A percentile compares a stretch with the other conserved stretches of the same genome.
These are phyloP conservation scores for Yamadazyma sp. DNA, from an alignment of 805 yeast species.

Conservation along the genomic window DNA sequence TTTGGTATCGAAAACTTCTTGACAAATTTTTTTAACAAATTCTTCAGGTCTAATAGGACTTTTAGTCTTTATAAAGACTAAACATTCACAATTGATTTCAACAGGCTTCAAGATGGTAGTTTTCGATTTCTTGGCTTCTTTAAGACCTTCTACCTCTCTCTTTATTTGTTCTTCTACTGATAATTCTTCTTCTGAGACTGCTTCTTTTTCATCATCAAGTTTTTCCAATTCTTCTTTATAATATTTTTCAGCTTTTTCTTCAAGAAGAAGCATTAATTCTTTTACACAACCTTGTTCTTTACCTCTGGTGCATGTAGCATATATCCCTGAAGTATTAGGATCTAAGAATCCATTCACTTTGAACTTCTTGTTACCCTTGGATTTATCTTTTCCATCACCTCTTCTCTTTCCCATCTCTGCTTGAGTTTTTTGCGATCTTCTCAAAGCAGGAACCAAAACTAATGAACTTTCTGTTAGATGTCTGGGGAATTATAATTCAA, in stretches of 20 bases:
- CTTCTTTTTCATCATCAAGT: slow-evolving; percentile 22
- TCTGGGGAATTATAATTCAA: slow-evolving; percentile 15
- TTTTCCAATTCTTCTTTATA: slow-evolving; percentile 22
- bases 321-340: slow-evolving; percentile 83
- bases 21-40: slow-evolving; percentile 63
- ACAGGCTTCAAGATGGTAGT: slow-evolving; percentile 52
- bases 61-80: slow-evolving; percentile 78
- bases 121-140: slow-evolving; percentile 41
- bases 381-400: slow-evolving; percentile 16
- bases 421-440: not conserved
- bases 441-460: no score
- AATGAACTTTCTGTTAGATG: slow-evolving; percentile 14
- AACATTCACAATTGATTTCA: slow-evolving; percentile 74
- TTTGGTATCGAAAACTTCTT: slow-evolving; percentile 50
- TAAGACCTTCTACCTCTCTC: slow-evolving; percentile 65
- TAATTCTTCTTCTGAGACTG: slow-evolving; percentile 38
- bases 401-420: slow-evolving; percentile 28
- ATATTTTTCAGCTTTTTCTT: slow-evolving; percentile 34
- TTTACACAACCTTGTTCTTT: slow-evolving; percentile 75
- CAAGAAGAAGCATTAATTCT: slow-evolving; percentile 61
- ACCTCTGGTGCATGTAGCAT: slow-evolving; percentile 83
- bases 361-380: slow-evolving; percentile 38
- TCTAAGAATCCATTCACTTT: slow-evolving; percentile 59
- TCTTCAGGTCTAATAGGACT: slow-evolving; percentile 76
- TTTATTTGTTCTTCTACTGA: slow-evolving; percentile 76